These are phyloP conservation scores for Puccinellia tenuiflora DNA, from an alignment of 176 grass and related monocot species.

Conservation along the genomic window DNA sequence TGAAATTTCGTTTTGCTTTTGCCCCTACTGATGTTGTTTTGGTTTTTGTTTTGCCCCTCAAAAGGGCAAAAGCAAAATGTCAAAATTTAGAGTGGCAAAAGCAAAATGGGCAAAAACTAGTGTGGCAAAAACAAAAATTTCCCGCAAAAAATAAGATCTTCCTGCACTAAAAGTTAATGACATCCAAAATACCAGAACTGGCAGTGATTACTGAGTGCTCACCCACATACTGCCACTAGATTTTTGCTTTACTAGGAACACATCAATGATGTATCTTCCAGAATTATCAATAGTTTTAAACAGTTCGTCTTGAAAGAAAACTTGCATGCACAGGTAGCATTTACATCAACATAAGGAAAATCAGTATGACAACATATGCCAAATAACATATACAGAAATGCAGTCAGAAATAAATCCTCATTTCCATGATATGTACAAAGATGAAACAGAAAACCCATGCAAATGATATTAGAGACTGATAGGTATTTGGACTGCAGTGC, in stretches of 20 bases:
- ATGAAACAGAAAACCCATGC: background rate
- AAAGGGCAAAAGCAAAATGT: too few species aligned
- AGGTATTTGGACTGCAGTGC: conserved; percentile 25
- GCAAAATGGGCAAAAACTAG: too few species aligned
- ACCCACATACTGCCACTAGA: background rate
- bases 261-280: background rate
- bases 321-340: background rate
- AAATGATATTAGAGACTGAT: conserved; percentile 10
- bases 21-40: too few species aligned
- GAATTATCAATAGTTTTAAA: background rate
- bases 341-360: conserved; percentile 20
- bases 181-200: conserved; percentile 17
- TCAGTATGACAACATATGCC: background rate
- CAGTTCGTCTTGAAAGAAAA: background rate
- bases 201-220: background rate
- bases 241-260: background rate
- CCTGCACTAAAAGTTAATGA: background rate
- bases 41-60: too few species aligned
- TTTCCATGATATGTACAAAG: background rate
- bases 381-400: conserved; percentile 6
- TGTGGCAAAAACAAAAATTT: too few species aligned
- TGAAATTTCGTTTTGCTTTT: too few species aligned
- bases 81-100: too few species aligned
- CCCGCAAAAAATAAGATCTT: conserved; percentile 6
- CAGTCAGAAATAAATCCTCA: background rate